Conservation (phyloP, 78 protist species). For the Tieghemostelium lacteum region DNA sequence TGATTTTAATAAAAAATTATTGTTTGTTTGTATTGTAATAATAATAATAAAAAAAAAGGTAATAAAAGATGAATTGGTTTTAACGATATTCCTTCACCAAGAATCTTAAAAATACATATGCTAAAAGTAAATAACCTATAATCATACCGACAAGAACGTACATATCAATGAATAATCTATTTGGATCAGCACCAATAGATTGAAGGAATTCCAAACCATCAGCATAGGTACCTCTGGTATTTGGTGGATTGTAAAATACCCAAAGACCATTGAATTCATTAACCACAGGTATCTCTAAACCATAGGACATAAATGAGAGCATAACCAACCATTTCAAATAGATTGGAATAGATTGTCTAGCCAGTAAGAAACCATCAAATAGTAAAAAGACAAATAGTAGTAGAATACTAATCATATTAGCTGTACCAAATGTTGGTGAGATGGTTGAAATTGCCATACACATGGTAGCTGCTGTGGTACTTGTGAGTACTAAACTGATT, state of each 20-base stretch:
- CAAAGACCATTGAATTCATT: slow-evolving; percentile 68
- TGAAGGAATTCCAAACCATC: slow-evolving; percentile 57
- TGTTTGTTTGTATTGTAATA: too few species aligned
- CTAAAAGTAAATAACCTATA: slow-evolving; percentile 50
- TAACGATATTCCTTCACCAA: slow-evolving; percentile 75
- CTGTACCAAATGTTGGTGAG: slow-evolving; percentile 71
- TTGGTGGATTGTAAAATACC: slow-evolving; percentile 60
- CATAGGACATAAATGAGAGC: slow-evolving; percentile 66
- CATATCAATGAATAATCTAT: slow-evolving; percentile 53
- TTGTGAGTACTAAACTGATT: slow-evolving; percentile 58
- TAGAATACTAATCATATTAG: slow-evolving; percentile 77
- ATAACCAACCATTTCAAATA: slow-evolving; percentile 19
- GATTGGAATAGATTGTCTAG: slow-evolving; percentile 48
- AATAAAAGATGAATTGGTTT: too few species aligned
- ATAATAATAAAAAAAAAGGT: too few species aligned
- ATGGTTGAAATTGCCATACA: slow-evolving; percentile 84
- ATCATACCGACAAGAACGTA: slow-evolving; percentile 67
- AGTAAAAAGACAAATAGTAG: slow-evolving; percentile 73
- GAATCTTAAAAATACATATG: slow-evolving; percentile 64
- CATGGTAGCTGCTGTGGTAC: slow-evolving; percentile 78
- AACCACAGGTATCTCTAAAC: slow-evolving; percentile 70
- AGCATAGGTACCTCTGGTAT: slow-evolving; percentile 56
- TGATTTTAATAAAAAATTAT: too few species aligned
- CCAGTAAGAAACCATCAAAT: slow-evolving; percentile 83
- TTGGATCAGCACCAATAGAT: slow-evolving; percentile 52